A percentile compares a stretch with the other conserved stretches of the same genome.
phyloP scores from a whole-genome alignment of 1,284 basidiomycete species.

The Omphalotus olearius region DNA sequence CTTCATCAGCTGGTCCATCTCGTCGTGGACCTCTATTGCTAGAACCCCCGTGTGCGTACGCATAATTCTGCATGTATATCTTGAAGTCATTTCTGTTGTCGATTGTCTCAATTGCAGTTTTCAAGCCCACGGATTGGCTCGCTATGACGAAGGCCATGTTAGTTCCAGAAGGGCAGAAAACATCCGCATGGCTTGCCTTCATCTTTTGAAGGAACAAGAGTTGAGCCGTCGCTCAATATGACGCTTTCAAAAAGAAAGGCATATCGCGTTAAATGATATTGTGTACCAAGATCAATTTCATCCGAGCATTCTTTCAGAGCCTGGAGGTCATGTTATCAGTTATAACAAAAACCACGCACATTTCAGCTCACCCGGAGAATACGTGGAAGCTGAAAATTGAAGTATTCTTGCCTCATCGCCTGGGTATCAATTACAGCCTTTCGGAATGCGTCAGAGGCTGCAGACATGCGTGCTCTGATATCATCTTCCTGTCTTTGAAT shows the following conservation, averaged over 20 bases:
- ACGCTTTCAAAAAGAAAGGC: constrained; percentile 93
- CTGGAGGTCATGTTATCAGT: constrained; percentile 34
- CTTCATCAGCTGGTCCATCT: constrained; percentile 83
- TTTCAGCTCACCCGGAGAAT: constrained; percentile 74
- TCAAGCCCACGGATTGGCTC: constrained; percentile 58
- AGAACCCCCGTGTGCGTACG: constrained; percentile 69
- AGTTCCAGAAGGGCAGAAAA: not conserved
- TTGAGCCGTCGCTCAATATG: constrained; percentile 83
- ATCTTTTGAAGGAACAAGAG: constrained; percentile 69
- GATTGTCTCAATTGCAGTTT: constrained; percentile 84
- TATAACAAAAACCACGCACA: constrained; percentile 5
- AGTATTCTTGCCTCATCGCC: constrained; percentile 91
- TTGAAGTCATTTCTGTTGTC: constrained; percentile 96
- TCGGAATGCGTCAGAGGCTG: constrained; percentile 84
- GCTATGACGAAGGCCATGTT: not conserved
- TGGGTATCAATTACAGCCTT: constrained; percentile 92
- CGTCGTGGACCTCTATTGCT: constrained; percentile 68
- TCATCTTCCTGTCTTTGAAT: constrained; percentile 95
- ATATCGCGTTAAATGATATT: constrained; percentile 95
- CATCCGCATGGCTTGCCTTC: constrained; percentile 47
- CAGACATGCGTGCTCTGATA: constrained; percentile 79
- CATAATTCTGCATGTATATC: constrained; percentile 96
- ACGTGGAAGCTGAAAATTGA: constrained; percentile 93
- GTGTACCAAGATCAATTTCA: constrained; percentile 94
- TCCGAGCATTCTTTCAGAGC: constrained; percentile 95